Conservation (phyloP, 108 stramenopile species). For the Fistulifera pelliculosa region DNA sequence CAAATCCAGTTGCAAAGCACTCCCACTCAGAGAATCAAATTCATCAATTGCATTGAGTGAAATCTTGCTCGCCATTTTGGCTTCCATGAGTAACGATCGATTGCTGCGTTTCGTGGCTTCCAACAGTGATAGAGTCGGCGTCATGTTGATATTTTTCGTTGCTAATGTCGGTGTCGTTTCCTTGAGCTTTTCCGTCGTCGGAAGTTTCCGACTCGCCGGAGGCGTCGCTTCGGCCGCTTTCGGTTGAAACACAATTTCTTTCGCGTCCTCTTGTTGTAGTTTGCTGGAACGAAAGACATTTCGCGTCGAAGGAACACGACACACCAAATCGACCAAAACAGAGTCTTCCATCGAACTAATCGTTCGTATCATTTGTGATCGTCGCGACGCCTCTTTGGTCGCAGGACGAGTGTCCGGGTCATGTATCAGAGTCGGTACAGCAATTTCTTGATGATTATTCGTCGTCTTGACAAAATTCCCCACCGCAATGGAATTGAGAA, state of each 20-base stretch:
- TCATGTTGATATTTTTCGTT: too few species aligned
- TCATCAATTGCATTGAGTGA: too few species aligned
- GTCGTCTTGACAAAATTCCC: constrained; percentile 3
- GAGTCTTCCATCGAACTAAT: constrained; percentile 59
- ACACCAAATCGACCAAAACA: constrained; percentile 30
- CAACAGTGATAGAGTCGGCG: too few species aligned
- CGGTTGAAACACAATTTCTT: constrained; percentile 1
- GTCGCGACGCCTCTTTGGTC: neutral
- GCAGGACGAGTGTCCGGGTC: neutral
- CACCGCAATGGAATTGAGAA: constrained; percentile 33
- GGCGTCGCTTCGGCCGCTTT: neutral
- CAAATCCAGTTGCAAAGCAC: too few species aligned
- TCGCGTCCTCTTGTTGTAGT: neutral
- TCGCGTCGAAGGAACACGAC: constrained; percentile 25
- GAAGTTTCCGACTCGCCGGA: too few species aligned
- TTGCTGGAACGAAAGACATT: neutral
- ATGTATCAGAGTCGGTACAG: neutral
- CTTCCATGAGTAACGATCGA: too few species aligned
- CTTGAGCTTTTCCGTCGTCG: too few species aligned
- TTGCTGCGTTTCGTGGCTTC: too few species aligned
- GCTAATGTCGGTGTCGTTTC: too few species aligned
- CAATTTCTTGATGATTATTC: neutral
- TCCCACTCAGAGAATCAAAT: too few species aligned
- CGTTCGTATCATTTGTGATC: constrained; percentile 30
- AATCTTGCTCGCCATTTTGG: too few species aligned